phyloP scores from a whole-genome alignment of 2,329 filamentous ascomycete genomes.

The Fusarium liriodendri region DNA sequence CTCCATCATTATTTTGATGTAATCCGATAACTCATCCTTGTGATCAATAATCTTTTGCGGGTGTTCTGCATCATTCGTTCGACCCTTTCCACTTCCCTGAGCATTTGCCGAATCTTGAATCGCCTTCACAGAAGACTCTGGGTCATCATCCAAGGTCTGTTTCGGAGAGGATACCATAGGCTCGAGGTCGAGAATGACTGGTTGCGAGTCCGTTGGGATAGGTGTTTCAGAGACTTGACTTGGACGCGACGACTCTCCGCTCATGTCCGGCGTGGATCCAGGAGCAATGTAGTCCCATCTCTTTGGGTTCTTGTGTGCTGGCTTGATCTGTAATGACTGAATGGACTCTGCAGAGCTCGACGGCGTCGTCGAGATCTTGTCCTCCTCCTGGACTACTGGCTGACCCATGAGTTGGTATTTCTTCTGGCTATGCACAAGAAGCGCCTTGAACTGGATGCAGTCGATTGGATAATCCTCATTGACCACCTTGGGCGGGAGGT shows the following conservation, averaged over 20 bases:
- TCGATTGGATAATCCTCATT: constrained; percentile 77
- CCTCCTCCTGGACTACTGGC: constrained; percentile 39
- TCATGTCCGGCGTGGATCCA: constrained; percentile 51
- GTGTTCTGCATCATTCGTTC: background rate
- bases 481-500: constrained; percentile 62
- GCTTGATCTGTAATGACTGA: constrained; percentile 62
- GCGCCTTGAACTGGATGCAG: constrained; percentile 67
- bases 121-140: background rate
- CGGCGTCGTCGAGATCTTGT: background rate
- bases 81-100: background rate
- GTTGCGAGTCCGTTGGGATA: constrained; percentile 39
- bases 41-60: background rate
- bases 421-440: constrained; percentile 69
- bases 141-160: background rate
- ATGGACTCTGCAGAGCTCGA: constrained; percentile 38
- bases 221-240: constrained; percentile 32
- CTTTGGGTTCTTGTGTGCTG: constrained; percentile 51
- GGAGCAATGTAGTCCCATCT: constrained; percentile 53
- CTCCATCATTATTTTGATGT: constrained; percentile 72
- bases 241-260: constrained; percentile 47
- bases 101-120: background rate
- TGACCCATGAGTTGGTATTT: constrained; percentile 70
- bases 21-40: constrained; percentile 69
- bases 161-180: constrained; percentile 4
- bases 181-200: constrained; percentile 39